Evolutionary conservation across 805 yeast genomes (phyloP).

Genomic region (Saccharomycopsis selenospora): DNA sequence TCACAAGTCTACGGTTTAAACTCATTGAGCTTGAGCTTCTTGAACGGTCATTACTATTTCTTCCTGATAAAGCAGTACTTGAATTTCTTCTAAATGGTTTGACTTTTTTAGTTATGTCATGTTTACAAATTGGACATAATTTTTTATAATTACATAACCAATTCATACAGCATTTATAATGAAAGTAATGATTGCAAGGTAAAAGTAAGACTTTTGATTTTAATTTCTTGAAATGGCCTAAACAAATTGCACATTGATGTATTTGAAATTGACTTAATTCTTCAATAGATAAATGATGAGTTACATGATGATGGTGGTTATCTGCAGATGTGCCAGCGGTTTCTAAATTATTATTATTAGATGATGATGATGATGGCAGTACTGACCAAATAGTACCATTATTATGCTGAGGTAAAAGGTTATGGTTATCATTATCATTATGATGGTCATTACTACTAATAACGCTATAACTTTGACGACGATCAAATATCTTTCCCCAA

Average conservation of each 20-base stretch:
- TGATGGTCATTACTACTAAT: background rate
- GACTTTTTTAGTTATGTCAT: constrained; percentile 27
- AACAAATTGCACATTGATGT: constrained; percentile 50
- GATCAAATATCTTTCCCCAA: constrained; percentile 1
- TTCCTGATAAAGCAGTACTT: background rate
- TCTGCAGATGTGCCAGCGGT: too few relatives aligned
- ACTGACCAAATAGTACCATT: background rate
- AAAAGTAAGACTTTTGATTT: constrained; percentile 42
- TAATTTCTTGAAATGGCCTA: constrained; percentile 44
- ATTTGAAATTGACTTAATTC: constrained; percentile 18
- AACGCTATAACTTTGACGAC: background rate
- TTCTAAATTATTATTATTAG: too few relatives aligned
- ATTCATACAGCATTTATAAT: constrained; percentile 48
- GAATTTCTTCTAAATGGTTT: background rate
- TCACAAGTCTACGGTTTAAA: constrained; percentile 1
- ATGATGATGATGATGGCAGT: background rate
- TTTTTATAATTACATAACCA: constrained; percentile 52
- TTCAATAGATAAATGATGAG: constrained; percentile 14
- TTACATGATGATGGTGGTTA: background rate
- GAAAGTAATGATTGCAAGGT: constrained; percentile 57
- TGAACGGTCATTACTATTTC: background rate
- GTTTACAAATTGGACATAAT: constrained; percentile 55
- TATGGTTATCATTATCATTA: background rate
- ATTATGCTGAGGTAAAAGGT: background rate
- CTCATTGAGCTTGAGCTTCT: background rate